Conservation (phyloP, 345 rosid genomes). For the Pseudoturritis turrita region DNA sequence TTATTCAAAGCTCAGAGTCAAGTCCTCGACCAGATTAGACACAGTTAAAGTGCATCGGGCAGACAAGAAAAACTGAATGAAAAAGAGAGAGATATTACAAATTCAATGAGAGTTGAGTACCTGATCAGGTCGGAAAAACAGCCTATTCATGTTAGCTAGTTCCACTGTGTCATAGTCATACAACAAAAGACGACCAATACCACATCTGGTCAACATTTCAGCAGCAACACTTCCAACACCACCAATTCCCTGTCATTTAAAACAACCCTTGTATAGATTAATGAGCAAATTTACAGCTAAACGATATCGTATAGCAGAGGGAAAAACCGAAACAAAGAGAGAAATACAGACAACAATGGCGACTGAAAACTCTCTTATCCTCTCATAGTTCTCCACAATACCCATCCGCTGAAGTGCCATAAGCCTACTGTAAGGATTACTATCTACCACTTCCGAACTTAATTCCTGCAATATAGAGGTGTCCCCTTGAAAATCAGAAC, state of each 20-base stretch:
- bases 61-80: not conserved
- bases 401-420: slow-evolving; percentile 99
- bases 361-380: slow-evolving; percentile 81
- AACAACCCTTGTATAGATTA: not conserved
- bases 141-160: slow-evolving; percentile 95
- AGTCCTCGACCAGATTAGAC: not conserved
- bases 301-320: not conserved
- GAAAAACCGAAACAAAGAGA: slow-evolving; percentile 20
- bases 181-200: slow-evolving; percentile 90
- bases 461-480: slow-evolving; percentile 56
- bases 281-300: not conserved
- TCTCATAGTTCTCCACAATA: slow-evolving; percentile 83
- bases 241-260: slow-evolving; percentile 69
- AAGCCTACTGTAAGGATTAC: slow-evolving; percentile 96
- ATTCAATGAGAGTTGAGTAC: slow-evolving; percentile 29
- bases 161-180: slow-evolving; percentile 96
- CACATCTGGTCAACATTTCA: slow-evolving; percentile 98
- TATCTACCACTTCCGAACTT: slow-evolving; percentile 96
- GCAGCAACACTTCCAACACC: slow-evolving; percentile 99
- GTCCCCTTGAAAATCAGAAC: not conserved
- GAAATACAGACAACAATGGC: slow-evolving; percentile 85
- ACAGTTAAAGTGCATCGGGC: not conserved
- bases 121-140: slow-evolving; percentile 97
- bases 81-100: not conserved
- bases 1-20: not conserved